Conservation (phyloP, 352 stramenopile genomes). For the Globisporangium heterothallicum region DNA sequence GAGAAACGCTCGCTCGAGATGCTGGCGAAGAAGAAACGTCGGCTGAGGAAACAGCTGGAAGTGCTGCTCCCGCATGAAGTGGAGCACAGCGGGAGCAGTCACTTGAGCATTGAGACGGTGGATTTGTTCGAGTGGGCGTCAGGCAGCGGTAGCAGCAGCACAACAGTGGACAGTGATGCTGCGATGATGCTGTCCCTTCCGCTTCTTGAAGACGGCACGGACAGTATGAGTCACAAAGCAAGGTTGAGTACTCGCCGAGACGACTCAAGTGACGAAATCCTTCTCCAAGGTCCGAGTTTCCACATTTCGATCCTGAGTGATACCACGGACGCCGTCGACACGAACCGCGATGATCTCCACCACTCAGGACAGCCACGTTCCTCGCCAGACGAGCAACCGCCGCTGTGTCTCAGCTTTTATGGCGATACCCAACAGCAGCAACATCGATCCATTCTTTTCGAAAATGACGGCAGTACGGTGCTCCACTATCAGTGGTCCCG, state of each 20-base stretch:
- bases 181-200: not conserved
- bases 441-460: slow-evolving; percentile 30
- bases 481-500: slow-evolving; percentile 62
- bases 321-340: not conserved
- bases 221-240: no score
- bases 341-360: not conserved
- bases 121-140: slow-evolving; percentile 76
- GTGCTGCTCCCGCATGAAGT: slow-evolving; percentile 61
- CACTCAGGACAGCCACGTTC: no score
- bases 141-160: slow-evolving; percentile 3
- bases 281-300: slow-evolving; percentile 3
- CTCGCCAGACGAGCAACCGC: no score
- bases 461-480: slow-evolving; percentile 47
- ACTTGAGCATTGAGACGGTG: slow-evolving; percentile 42
- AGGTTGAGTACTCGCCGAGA: no score
- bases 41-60: slow-evolving; percentile 64
- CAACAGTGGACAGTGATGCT: not conserved
- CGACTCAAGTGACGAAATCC: no score
- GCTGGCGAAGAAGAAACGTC: slow-evolving; percentile 54
- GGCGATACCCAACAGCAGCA: slow-evolving; percentile 30
- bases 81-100: slow-evolving; percentile 36
- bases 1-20: slow-evolving; percentile 51
- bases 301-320: not conserved
- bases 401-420: slow-evolving; percentile 42
- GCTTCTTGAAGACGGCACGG: not conserved